These are phyloP conservation scores for Pestalotiopsis sp. DNA, from an alignment of 2,329 filamentous ascomycete genomes.

Conservation along the genomic window DNA sequence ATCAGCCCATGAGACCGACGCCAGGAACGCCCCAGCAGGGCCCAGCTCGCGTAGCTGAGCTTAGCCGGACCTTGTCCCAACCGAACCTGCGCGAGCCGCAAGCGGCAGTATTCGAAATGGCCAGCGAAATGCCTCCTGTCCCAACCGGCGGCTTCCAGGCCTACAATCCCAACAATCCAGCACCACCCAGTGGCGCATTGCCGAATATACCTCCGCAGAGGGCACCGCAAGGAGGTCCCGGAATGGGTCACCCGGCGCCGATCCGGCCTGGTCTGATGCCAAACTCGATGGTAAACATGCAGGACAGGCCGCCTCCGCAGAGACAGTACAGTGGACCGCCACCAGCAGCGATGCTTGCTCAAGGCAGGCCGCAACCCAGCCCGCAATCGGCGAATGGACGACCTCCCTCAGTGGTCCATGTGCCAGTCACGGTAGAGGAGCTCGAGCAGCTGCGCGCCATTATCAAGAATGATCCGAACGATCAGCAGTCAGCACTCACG, in stretches of 20 bases:
- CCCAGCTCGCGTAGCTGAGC: slow-evolving; percentile 50
- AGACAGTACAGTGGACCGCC: slow-evolving; percentile 52
- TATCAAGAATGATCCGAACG: slow-evolving; percentile 70
- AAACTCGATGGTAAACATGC: slow-evolving; percentile 56
- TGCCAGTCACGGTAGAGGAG: slow-evolving; percentile 74
- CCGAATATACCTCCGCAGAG: slow-evolving; percentile 26
- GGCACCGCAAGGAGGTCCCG: slow-evolving; percentile 28
- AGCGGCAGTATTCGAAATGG: slow-evolving; percentile 74
- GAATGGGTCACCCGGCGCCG: slow-evolving; percentile 59
- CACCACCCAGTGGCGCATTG: slow-evolving; percentile 20
- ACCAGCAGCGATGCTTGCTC: slow-evolving; percentile 28
- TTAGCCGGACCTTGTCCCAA: slow-evolving; percentile 66
- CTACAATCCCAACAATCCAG: slow-evolving; percentile 25
- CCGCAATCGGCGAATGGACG: slow-evolving; percentile 30
- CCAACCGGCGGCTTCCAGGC: slow-evolving; percentile 40
- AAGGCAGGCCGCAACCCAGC: slow-evolving; percentile 38
- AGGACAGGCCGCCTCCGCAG: slow-evolving; percentile 58
- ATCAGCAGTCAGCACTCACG: slow-evolving; percentile 69
- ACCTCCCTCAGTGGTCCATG: slow-evolving; percentile 31
- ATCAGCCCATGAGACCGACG: slow-evolving; percentile 45
- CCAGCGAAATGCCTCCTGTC: slow-evolving; percentile 58
- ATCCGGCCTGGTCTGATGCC: slow-evolving; percentile 63
- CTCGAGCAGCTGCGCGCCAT: slow-evolving; percentile 71
- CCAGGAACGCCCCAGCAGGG: slow-evolving; percentile 43
- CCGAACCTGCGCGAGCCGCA: slow-evolving; percentile 65